These are phyloP conservation scores for Phytophthora brassicae DNA, from an alignment of 352 stramenopile genomes.

Conservation along the genomic window DNA sequence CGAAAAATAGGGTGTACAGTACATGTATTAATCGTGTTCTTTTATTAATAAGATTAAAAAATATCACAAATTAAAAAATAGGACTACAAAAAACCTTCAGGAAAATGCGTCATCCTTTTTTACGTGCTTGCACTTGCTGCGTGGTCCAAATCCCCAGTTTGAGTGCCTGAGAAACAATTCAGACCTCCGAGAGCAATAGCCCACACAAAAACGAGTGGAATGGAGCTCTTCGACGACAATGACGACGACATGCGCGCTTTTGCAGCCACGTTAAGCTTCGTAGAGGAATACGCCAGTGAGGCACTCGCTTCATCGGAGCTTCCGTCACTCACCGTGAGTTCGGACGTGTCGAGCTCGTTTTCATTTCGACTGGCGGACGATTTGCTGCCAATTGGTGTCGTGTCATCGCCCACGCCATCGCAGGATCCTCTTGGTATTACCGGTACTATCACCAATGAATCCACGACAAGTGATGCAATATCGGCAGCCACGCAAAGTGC, in stretches of 20 bases:
- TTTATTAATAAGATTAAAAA: too few relatives aligned
- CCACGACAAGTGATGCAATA: not conserved
- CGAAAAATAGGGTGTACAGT: too few relatives aligned
- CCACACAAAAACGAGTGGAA: conserved; percentile 29
- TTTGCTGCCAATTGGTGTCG: not conserved
- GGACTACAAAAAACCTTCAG: too few relatives aligned
- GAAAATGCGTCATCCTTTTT: too few relatives aligned
- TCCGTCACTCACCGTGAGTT: conserved; percentile 18
- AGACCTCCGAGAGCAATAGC: conserved; percentile 3
- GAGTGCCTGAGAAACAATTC: conserved; percentile 13
- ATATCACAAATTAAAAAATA: too few relatives aligned
- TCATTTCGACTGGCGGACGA: conserved; percentile 13
- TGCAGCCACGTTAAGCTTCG: conserved; percentile 32
- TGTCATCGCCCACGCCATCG: not conserved
- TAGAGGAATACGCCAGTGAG: conserved; percentile 32
- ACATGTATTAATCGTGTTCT: too few relatives aligned
- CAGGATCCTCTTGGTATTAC: not conserved
- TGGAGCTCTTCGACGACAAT: conserved; percentile 21
- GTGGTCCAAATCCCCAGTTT: not conserved
- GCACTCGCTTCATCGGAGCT: conserved; percentile 7
- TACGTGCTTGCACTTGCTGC: too few relatives aligned
- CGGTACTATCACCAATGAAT: conserved; percentile 6
- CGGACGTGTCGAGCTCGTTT: conserved; percentile 20
- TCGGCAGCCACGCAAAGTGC: not conserved
- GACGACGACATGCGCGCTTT: conserved; percentile 34